Conservation (phyloP, 257 asterid species). For the Solanum rostratum region DNA sequence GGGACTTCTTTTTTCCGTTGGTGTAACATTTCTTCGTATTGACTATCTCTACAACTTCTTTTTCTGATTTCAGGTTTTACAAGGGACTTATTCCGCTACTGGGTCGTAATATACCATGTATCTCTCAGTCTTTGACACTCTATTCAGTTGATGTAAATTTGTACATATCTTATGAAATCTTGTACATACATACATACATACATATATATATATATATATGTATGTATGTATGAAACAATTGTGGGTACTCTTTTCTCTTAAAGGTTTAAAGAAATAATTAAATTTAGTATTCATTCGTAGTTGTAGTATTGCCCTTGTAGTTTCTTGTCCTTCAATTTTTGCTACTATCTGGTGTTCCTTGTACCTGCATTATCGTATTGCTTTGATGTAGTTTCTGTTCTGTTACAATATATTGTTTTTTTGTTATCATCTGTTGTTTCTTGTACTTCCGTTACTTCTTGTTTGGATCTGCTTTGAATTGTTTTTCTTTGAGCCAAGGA, state of each 20-base stretch:
- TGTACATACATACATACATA: background rate
- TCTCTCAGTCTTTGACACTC: background rate
- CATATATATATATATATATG: too few relatives aligned
- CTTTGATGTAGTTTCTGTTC: background rate
- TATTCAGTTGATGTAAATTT: background rate
- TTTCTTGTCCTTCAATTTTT: background rate
- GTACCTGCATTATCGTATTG: background rate
- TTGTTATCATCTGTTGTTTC: background rate
- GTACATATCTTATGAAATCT: background rate
- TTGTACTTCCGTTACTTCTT: background rate
- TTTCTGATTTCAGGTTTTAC: slow-evolving; percentile 26
- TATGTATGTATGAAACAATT: background rate
- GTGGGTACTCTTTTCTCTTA: background rate
- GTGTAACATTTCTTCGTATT: background rate
- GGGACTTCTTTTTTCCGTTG: background rate
- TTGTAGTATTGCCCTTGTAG: background rate
- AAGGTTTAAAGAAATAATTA: background rate
- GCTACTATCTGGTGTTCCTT: background rate
- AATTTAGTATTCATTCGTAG: background rate
- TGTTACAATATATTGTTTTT: background rate
- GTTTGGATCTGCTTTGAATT: background rate
- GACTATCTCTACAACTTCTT: background rate
- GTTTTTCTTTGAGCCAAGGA: background rate
- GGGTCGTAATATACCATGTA: slow-evolving; percentile 44
- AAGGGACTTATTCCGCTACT: slow-evolving; percentile 33